Base-by-base conservation (phyloP, 176 grass and related monocot genomes). In the Rhynchospora breviuscula region DNA sequence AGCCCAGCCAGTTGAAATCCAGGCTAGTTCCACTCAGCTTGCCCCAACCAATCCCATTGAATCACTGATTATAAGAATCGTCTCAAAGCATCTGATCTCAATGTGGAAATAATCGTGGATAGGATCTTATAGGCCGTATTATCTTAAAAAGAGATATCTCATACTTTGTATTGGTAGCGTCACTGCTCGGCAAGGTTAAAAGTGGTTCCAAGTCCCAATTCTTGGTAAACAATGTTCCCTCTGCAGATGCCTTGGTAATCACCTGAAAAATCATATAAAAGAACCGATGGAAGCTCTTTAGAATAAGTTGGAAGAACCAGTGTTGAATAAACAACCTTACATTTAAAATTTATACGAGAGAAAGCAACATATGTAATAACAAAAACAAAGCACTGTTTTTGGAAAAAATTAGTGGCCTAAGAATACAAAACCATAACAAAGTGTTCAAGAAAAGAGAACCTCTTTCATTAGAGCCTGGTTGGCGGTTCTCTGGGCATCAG, bases 141-240 rank as follows among this genome's bases (percentile, higher is more conserved):
- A 51, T 68, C 6, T 29, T 82, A 51, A 53, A 18, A 67, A 31
- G 29, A 7, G 31, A 23, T 65, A 31, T 65, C 59, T 22, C 57
- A 81, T 92, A 98, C 95, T 84, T 89, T 85, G 79, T 70, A 62
- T 82, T 87, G 46, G 84, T 82, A 47, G 83, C 75, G 63, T 85
- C 86, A 49, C 67, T 25, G 62, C 40, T 84, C 86, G 86, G 84
- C 89, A 98, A 86, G 53, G 91, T 75, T 79, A 98, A 88, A 51
- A 98, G 86, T 21, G 92, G 91, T 59, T 98, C 95, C 51, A 85
- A 91, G 82, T 98, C 92, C 95, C 95, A 98, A 35, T 95, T 95
- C 88, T 87, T 98, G 46, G 92, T 91, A 87, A 87, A 90, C 84
- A 98, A 63, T 25, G 89, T 98, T 84, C 88, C 92, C 80, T 98